These are phyloP conservation scores for Blastobotrys serpentis DNA, from an alignment of 1,139 yeast genomes.

Conservation along the genomic window DNA sequence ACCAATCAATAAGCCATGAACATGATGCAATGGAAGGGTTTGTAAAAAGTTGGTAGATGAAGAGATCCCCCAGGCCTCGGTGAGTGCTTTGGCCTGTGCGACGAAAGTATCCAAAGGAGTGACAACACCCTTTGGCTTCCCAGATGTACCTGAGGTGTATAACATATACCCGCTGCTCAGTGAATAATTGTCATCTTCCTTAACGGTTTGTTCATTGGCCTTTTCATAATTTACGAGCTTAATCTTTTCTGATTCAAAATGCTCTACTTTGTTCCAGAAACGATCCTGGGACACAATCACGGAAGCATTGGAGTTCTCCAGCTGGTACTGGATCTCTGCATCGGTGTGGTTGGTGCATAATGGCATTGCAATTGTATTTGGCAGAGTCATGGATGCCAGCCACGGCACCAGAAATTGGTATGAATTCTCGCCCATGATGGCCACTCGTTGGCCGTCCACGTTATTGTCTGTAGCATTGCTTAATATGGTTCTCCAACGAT, in stretches of 20 bases:
- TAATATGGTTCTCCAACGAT: conserved; percentile 32
- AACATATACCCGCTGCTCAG: conserved; percentile 35
- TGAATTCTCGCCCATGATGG: conserved; percentile 41
- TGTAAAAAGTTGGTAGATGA: conserved; percentile 36
- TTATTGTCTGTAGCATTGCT: conserved; percentile 13
- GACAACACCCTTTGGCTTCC: conserved; percentile 41
- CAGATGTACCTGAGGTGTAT: conserved; percentile 42
- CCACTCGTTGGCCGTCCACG: conserved; percentile 29
- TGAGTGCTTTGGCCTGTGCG: conserved; percentile 38
- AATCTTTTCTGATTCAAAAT: conserved; percentile 23
- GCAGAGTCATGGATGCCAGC: conserved; percentile 35
- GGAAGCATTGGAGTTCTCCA: conserved; percentile 34
- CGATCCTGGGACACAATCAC: conserved; percentile 35
- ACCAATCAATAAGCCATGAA: conserved; percentile 41
- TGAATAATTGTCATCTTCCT: conserved; percentile 9
- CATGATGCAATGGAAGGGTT: conserved; percentile 41
- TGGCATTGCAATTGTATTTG: conserved; percentile 37
- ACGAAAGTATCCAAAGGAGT: conserved; percentile 37
- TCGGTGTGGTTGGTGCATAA: conserved; percentile 39
- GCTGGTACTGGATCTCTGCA: conserved; percentile 37
- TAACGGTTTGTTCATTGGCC: background rate
- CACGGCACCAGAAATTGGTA: conserved; percentile 36
- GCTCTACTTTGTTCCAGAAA: conserved; percentile 31
- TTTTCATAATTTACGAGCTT: conserved; percentile 25
- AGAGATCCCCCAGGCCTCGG: conserved; percentile 38